Conservation (phyloP, 2,329 filamentous ascomycete genomes). For the Parascedosporium putredinis region DNA sequence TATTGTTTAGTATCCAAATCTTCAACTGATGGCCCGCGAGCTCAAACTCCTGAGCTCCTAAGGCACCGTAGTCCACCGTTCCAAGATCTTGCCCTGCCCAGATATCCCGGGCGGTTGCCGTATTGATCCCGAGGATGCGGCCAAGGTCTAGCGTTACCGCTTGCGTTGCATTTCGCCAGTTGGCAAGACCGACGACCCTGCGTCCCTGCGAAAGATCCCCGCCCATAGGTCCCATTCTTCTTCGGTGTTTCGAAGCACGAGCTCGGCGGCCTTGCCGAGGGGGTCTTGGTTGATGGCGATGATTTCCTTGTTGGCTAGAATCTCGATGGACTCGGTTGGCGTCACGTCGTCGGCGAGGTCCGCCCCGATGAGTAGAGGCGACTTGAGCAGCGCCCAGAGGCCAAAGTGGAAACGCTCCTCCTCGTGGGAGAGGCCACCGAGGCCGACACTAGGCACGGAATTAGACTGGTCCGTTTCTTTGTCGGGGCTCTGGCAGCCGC, state of each 20-base stretch:
- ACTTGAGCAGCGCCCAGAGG: conserved; percentile 42
- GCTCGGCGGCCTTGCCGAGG: conserved; percentile 37
- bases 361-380: conserved; percentile 36
- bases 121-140: conserved; percentile 24
- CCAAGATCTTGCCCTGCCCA: conserved; percentile 24
- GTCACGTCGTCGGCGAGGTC: conserved; percentile 28
- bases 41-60: conserved; percentile 20
- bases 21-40: conserved; percentile 28
- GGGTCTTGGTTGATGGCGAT: conserved; percentile 49
- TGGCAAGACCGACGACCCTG: conserved; percentile 34
- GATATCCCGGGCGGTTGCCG: conserved; percentile 27
- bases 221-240: conserved; percentile 41
- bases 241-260: conserved; percentile 36
- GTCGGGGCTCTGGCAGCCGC: too few species aligned
- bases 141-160: conserved; percentile 30
- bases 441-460: conserved; percentile 27
- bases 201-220: conserved; percentile 30
- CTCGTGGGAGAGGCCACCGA: conserved; percentile 29
- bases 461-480: not conserved
- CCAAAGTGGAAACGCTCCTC: conserved; percentile 43
- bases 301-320: conserved; percentile 40
- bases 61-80: conserved; percentile 14
- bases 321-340: conserved; percentile 26
- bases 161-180: conserved; percentile 36
- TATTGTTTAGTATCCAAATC: conserved; percentile 26